Base-by-base conservation (phyloP, 371 early-diverging fungal species). In the Homolaphlyctis polyrhiza region DNA sequence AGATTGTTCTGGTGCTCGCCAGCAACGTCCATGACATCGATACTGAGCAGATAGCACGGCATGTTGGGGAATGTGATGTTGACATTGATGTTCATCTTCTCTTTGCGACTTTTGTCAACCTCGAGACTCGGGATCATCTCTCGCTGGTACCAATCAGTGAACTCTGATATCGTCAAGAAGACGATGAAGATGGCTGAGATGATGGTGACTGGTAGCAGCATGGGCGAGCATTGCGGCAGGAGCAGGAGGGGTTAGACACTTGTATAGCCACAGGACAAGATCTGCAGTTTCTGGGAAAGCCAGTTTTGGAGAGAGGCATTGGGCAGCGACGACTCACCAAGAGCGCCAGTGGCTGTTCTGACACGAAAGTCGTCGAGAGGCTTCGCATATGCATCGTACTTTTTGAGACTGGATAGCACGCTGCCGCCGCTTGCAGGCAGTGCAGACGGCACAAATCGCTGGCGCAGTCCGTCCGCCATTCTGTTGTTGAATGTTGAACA, bases 21-120 rank as follows among this genome's bases (percentile, higher is more conserved):
- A 27, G 91, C 79, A 21, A 91, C 89, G 74, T 96, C 98, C 93
- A 96, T 93, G 21, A 97, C 91, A 75, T 96, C 96, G 60, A 95
- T 78, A 63, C 85, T 91, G 29, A 95, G 75, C 58, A 94, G 89
- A 66, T 91, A 89, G 68, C 97, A 97, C 13, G 95, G 96, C 49
- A 95, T 86, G 48, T 88, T 79, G 30, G 92, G 95, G 65, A 97
- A 93, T 0, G 94, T 91, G 64, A 97, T 83, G 73, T 97, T 90
- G 58, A 96, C 71, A 66, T 91, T 85, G 66, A 97, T 95, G 48
- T 75, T 78, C 85, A 98, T 85, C 78, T 89, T 91, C 64, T 94
- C 95, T 69, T 89, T 91, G 63, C 95, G 81, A 29, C 85, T 82
- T 62, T 84, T 85, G 71, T 96, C 96, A 1, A 96, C 95, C 25